Evolutionary conservation across 352 stramenopile species (phyloP).

Genomic region (Globisporangium middletonii): DNA sequence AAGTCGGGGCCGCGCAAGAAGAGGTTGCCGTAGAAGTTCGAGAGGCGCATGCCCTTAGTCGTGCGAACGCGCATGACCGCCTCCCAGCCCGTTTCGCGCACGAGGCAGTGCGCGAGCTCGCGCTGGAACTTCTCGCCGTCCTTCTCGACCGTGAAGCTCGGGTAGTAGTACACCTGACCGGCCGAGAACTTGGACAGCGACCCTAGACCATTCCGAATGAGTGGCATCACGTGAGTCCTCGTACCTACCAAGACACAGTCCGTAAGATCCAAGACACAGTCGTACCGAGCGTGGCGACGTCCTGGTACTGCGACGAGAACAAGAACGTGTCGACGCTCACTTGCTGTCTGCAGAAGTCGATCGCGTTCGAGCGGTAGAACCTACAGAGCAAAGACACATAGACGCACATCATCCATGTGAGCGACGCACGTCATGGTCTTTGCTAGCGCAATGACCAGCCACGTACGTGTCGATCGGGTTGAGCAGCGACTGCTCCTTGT

Average conservation of each 20-base stretch:
- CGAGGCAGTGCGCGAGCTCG: slow-evolving; percentile 91
- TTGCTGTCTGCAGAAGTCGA: slow-evolving; percentile 98
- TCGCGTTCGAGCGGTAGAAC: slow-evolving; percentile 89
- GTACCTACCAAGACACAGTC: neutral
- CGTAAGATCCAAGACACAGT: neutral
- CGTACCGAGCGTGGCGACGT: slow-evolving; percentile 92
- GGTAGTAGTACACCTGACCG: slow-evolving; percentile 97
- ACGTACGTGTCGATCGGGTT: slow-evolving; percentile 79
- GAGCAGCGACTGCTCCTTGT: slow-evolving; percentile 90
- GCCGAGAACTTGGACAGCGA: slow-evolving; percentile 94
- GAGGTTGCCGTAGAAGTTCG: slow-evolving; percentile 99
- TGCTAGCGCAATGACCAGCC: neutral
- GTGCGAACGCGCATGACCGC: slow-evolving; percentile 96
- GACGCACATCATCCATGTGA: neutral
- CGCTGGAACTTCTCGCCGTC: slow-evolving; percentile 93
- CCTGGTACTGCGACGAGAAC: slow-evolving; percentile 94
- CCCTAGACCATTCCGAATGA: slow-evolving; percentile 20
- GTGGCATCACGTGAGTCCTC: neutral
- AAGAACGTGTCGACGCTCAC: slow-evolving; percentile 99
- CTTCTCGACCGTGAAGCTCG: slow-evolving; percentile 86
- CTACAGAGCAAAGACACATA: slow-evolving; percentile 22
- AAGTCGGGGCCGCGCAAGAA: slow-evolving; percentile 97
- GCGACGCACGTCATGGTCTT: too few species aligned
- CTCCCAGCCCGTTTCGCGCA: slow-evolving; percentile 92
- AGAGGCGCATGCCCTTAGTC: slow-evolving; percentile 96